These are phyloP conservation scores for Phylloporus sp. DNA, from an alignment of 768 basidiomycete genomes.

Conservation along the genomic window DNA sequence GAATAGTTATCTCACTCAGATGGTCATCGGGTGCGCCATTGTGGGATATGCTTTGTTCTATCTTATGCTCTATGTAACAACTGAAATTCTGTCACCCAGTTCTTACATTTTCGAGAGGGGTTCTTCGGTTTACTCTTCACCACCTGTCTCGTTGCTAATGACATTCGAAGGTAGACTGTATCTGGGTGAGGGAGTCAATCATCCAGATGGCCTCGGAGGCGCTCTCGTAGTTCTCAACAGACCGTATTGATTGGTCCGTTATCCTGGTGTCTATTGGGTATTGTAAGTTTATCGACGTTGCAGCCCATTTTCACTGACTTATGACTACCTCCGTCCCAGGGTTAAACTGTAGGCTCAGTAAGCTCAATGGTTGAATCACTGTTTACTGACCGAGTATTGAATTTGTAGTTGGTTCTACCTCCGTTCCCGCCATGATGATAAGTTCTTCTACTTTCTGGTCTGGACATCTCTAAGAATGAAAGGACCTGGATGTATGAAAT, in stretches of 20 bases:
- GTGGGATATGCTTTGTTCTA: not conserved
- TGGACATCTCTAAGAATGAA: not conserved
- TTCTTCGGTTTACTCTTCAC: not conserved
- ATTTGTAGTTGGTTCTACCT: not conserved
- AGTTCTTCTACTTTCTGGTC: not conserved
- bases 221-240: not conserved
- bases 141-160: not conserved
- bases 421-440: not conserved
- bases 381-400: not conserved
- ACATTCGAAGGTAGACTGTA: conserved; percentile 10
- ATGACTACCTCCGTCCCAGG: not conserved
- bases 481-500: not conserved
- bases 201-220: not conserved
- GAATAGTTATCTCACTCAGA: not conserved
- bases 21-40: not conserved
- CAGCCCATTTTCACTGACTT: not conserved
- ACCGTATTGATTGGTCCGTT: not conserved
- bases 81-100: not conserved
- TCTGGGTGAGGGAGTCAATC: conserved; percentile 10
- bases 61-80: not conserved
- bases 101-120: conserved; percentile 5
- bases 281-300: not conserved
- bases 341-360: not conserved
- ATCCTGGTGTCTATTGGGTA: not conserved
- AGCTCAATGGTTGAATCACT: not conserved